Percentiles rank a stretch among this genome's conserved stretches.
phyloP scores from a whole-genome alignment of 2,329 filamentous ascomycete species.

The Incumbomyces delicatus region DNA sequence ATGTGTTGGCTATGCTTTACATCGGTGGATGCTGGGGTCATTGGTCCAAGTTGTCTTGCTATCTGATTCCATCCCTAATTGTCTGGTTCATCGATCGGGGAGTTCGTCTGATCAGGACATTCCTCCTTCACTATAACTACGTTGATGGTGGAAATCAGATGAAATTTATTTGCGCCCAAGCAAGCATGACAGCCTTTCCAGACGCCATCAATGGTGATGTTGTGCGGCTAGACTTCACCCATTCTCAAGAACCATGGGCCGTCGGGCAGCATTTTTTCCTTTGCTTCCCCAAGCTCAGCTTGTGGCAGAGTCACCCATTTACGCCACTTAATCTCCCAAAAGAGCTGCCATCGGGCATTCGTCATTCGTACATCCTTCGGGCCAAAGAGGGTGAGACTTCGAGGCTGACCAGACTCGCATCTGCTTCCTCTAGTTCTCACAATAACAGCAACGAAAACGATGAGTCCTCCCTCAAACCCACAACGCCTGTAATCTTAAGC shows the following conservation, averaged over 20 bases:
- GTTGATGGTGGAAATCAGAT: constrained; percentile 31
- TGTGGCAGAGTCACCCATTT: constrained; percentile 67
- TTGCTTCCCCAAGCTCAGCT: constrained; percentile 54
- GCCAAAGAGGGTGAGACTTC: constrained; percentile 46
- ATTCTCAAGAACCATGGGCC: constrained; percentile 52
- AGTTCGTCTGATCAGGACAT: constrained; percentile 48
- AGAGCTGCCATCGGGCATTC: constrained; percentile 19
- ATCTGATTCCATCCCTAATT: constrained; percentile 55
- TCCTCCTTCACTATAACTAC: constrained; percentile 52
- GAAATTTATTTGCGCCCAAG: constrained; percentile 47
- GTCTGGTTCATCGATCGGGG: constrained; percentile 57
- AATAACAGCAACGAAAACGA: constrained; percentile 9
- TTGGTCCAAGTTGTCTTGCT: constrained; percentile 59
- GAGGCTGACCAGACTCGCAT: constrained; percentile 41
- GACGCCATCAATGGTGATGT: constrained; percentile 52
- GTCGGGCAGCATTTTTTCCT: constrained; percentile 64
- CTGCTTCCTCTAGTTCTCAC: constrained; percentile 9
- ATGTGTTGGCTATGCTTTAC: constrained; percentile 63
- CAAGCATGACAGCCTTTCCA: constrained; percentile 43
- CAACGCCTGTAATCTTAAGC: constrained; percentile 49
- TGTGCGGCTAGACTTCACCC: constrained; percentile 56
- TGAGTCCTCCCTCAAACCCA: constrained; percentile 17
- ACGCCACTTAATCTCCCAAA: constrained; percentile 50
- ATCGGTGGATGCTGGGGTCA: constrained; percentile 68
- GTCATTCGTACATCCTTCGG: constrained; percentile 28